Evolutionary conservation across 2,329 filamentous ascomycete genomes (phyloP).

Genomic region (Metarhizium anisopliae): DNA sequence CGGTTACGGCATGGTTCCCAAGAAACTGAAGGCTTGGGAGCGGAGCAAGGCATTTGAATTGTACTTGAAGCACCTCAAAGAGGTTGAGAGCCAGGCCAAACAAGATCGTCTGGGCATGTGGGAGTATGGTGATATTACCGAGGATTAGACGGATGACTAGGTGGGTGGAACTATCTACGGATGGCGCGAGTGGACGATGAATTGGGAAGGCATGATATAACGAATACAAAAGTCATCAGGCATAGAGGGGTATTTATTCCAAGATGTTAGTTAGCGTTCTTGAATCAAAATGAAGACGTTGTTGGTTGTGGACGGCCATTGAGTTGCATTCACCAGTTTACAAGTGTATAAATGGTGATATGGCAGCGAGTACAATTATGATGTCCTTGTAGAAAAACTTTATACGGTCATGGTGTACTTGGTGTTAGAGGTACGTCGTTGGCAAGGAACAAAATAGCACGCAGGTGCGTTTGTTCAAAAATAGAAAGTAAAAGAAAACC

Average conservation of each 20-base stretch:
- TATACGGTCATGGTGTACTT: too few relatives aligned
- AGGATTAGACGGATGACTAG: constrained; percentile 51
- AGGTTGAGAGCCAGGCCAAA: constrained; percentile 73
- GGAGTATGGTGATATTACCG: constrained; percentile 96
- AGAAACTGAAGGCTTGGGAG: constrained; percentile 90
- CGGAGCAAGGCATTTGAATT: constrained; percentile 58
- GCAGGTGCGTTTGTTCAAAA: too few relatives aligned
- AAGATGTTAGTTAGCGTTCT: background rate
- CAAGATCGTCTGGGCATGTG: constrained; percentile 77
- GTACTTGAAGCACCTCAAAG: constrained; percentile 61
- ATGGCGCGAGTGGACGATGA: background rate
- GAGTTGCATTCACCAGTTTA: too few relatives aligned
- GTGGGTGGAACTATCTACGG: background rate
- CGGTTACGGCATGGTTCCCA: constrained; percentile 83
- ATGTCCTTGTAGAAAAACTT: too few relatives aligned
- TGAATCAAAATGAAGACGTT: background rate
- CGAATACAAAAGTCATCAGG: constrained; percentile 1
- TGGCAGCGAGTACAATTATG: too few relatives aligned
- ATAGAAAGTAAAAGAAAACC: too few relatives aligned
- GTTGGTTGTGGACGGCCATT: too few relatives aligned
- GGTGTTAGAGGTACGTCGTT: too few relatives aligned
- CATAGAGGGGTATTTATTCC: constrained; percentile 1
- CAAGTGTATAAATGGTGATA: too few relatives aligned
- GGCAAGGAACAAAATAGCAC: too few relatives aligned
- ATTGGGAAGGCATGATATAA: background rate